phyloP scores from a whole-genome alignment of 805 yeast genomes.

The Monosporozyma siamensis region DNA sequence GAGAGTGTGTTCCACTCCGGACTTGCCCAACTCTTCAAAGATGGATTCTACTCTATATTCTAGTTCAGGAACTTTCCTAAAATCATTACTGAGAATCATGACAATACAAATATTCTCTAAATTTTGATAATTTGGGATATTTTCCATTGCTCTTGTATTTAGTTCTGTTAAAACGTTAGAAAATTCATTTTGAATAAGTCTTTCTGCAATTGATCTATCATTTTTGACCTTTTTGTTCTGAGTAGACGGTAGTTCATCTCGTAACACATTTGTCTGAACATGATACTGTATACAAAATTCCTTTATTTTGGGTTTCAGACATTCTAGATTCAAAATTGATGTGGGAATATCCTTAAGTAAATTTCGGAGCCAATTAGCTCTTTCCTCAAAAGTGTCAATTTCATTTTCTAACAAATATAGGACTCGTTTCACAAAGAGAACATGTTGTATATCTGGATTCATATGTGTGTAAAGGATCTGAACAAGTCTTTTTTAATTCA shows the following conservation, averaged over 20 bases:
- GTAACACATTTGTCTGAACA: background rate
- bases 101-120: constrained; percentile 14
- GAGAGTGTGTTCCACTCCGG: too few species aligned
- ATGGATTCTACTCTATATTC: constrained; percentile 17
- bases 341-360: background rate
- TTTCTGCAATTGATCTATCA: background rate
- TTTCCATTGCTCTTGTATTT: background rate
- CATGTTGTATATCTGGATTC: background rate
- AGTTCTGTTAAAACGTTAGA: background rate
- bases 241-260: background rate
- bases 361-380: constrained; percentile 3
- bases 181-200: background rate
- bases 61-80: constrained; percentile 18
- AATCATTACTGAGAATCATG: constrained; percentile 13
- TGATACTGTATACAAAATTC: background rate
- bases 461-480: too few species aligned
- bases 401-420: constrained; percentile 5
- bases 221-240: background rate
- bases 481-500: too few species aligned
- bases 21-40: too few species aligned
- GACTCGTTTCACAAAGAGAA: background rate
- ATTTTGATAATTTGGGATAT: constrained; percentile 9
- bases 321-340: background rate
- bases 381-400: constrained; percentile 6
- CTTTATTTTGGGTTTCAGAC: background rate